Conservation (phyloP, 108 stramenopile species). For the Licmophora abbreviata region DNA sequence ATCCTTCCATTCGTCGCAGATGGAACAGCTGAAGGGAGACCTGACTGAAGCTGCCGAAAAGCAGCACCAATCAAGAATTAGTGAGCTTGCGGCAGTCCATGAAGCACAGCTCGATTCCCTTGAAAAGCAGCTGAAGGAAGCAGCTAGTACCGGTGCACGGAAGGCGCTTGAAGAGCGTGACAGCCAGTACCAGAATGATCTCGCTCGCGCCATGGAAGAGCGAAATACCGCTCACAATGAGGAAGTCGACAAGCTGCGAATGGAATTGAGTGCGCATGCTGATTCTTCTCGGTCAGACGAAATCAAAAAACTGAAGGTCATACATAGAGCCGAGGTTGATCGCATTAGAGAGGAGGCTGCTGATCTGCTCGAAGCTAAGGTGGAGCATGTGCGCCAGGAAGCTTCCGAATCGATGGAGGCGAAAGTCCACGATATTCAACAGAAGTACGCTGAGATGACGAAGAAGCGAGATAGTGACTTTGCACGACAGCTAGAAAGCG, state of each 20-base stretch:
- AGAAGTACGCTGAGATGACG: too few relatives aligned
- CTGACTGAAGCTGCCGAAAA: too few relatives aligned
- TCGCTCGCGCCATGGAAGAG: neutral
- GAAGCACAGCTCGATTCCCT: conserved; percentile 3
- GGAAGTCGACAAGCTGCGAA: conserved; percentile 19
- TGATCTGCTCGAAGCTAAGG: conserved; percentile 7
- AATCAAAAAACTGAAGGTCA: conserved; percentile 8
- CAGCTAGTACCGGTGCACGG: too few relatives aligned
- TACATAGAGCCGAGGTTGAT: conserved; percentile 8
- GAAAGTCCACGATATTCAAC: too few relatives aligned
- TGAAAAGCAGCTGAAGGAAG: conserved; percentile 8
- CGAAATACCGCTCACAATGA: neutral
- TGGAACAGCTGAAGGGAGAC: too few relatives aligned
- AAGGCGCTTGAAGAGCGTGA: too few relatives aligned
- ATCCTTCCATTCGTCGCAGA: too few relatives aligned
- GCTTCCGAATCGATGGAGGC: neutral
- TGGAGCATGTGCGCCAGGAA: conserved; percentile 5
- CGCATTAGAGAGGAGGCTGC: neutral
- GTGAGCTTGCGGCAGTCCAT: too few relatives aligned
- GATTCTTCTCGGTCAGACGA: neutral
- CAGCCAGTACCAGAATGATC: too few relatives aligned
- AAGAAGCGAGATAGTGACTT: too few relatives aligned
- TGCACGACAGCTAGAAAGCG: too few relatives aligned
- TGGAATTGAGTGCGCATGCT: conserved; percentile 13
- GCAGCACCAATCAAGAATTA: too few relatives aligned